Evolutionary conservation across 1,284 basidiomycete species (phyloP), one percentile per base, ranked within the genome.

Genomic region (Anthracocystis walkeri): DNA sequence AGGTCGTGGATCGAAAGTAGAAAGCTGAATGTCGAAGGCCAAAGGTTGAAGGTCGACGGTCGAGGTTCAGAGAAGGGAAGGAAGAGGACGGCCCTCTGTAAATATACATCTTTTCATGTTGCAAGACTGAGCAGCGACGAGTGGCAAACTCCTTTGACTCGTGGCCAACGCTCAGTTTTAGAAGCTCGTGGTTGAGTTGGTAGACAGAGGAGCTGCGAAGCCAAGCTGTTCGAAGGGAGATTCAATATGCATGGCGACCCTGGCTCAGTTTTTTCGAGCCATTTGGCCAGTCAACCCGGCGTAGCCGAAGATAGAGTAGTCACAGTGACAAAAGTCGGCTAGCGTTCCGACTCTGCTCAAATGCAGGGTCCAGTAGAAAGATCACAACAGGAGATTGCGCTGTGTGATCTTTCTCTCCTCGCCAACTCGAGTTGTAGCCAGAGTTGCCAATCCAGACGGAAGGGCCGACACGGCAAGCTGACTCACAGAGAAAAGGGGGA

Each of bases 201-300:
- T 14, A 38, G 35, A 38, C 33, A 38, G 35, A 38, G 35, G 35
- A 38, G 35, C 35, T 38, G 35, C 35, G 14, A 38, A 3, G 35
- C 35, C 35, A 14, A 38, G 35, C 3, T 38, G 35, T 14, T 38
- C 35, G 35, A 38, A 16, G 14, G 35, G 35, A 48, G 33, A 21
- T 7, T 5, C 40, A 18, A n/a, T 50, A 60, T 60, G 58, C 58
- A 50, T 60, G 58, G 58, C 58, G 58, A 60, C 45, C 31, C 16
- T 2, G 45, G 35, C 23, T n/a, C 16, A 20, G 10, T 57, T 46
- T 50, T 12, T 31, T 18, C n/a, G 21, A 35, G 35, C 51, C 45
- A 40, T 18, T 42, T 40, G 44, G 27, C 44, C 38, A 21, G 45
- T 58, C 35, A 41, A 40, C 25, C 40, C 57, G 38, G 57, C 48